Percentiles rank a stretch among this genome's conserved stretches.
Evolutionary conservation across 306 rosid species (phyloP).

Genomic region (Echinosophora koreensis): DNA sequence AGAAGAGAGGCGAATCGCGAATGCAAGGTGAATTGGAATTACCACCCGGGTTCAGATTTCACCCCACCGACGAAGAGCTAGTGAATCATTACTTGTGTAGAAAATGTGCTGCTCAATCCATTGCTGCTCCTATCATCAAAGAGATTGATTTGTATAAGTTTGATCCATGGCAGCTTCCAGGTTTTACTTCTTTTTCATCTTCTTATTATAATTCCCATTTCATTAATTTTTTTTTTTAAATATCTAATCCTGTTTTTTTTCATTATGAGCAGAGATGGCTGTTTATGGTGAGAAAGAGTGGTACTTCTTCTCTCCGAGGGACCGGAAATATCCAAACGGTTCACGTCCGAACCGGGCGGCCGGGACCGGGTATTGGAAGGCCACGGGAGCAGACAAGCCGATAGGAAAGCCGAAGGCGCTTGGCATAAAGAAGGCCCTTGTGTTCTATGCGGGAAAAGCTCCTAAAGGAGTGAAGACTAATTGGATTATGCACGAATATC

Average conservation of each 20-base stretch:
- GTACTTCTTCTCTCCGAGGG: conserved; percentile 97
- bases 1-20: conserved; percentile 48
- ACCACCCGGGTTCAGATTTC: conserved; percentile 96
- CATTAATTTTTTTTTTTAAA: too few relatives aligned
- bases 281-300: conserved; percentile 91
- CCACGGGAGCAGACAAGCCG: conserved; percentile 96
- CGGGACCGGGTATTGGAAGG: conserved; percentile 92
- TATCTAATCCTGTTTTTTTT: not conserved
- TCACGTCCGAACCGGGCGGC: conserved; percentile 98
- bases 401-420: conserved; percentile 84
- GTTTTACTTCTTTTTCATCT: conserved; percentile 42
- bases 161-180: conserved; percentile 96
- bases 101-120: conserved; percentile 75
- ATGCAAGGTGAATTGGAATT: conserved; percentile 68
- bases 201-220: too few relatives aligned
- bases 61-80: conserved; percentile 92
- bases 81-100: conserved; percentile 78
- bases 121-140: conserved; percentile 77
- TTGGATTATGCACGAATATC: conserved; percentile 99
- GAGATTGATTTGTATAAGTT: conserved; percentile 91
- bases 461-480: conserved; percentile 88
- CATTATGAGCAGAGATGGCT: conserved; percentile 64
- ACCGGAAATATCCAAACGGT: conserved; percentile 94
- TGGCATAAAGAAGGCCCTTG: conserved; percentile 93
- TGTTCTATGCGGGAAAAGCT: conserved; percentile 92